Evolutionary conservation across 768 basidiomycete genomes (phyloP), one percentile per base, ranked within the genome.

Genomic region (Dioszegia hungarica): DNA sequence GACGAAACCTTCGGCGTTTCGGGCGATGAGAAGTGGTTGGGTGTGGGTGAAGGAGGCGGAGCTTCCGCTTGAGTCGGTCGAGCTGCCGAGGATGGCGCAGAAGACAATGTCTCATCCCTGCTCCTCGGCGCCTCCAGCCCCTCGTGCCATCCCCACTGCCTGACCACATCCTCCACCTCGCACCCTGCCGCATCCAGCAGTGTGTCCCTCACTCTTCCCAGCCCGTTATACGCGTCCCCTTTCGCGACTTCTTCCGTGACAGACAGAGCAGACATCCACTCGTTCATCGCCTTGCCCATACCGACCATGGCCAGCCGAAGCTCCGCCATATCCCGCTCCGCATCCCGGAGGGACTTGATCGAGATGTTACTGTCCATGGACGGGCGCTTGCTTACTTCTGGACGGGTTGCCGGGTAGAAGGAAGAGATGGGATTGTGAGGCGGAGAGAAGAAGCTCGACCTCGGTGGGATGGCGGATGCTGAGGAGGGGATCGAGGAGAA

Each of bases 211-310:
- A 76, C 56, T 28, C 61, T 59, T 20, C 60, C 59, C 39, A 76
- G 29, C 1, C 74, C 74, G n/a, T 45, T 37, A 61, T 62, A 65
- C 17, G 68, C 67, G 14, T 47, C 29, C 20, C 19, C 43, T 15
- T 27, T 43, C 5, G 46, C 34, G 11, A 39, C 47, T 14, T 59
- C 59, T 8, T 38, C 46, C 6, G 47, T 5, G 9, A 55, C 8
- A 1, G 29, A 25, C 28, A 74, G 34, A 5, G 49, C 43, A 5
- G 56, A 56, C 38, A 73, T 31, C 70, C 70, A 73, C 20, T 65
- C 64, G 6, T 59, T 39, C 68, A 76, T 69, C 4, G 67, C 68
- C 56, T 71, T 72, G 19, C 74, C 74, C 74, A 76, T 76, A 0
- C 74, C 74, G 6, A 74, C 27, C 74, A 76, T 74, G 3, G 67